Percentiles rank a stretch among this genome's conserved stretches.
phyloP scores from a whole-genome alignment of 1,284 basidiomycete species.

The Trametes sp. region DNA sequence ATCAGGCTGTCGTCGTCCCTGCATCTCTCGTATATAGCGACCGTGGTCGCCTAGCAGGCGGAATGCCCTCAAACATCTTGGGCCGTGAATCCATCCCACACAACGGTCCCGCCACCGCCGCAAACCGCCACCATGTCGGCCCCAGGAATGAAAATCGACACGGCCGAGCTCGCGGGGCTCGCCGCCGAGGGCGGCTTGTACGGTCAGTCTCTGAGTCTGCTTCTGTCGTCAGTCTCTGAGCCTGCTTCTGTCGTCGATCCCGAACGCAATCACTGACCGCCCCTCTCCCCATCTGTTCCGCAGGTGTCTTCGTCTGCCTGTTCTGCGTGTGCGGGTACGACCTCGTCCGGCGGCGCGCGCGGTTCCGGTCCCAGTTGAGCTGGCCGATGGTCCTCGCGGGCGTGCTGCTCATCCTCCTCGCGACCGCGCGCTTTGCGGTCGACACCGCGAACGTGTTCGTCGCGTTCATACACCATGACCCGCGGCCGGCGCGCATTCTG shows the following conservation, averaged over 20 bases:
- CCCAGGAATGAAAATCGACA: constrained; percentile 18
- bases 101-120: constrained; percentile 3
- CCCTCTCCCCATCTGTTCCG: background rate
- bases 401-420: constrained; percentile 23
- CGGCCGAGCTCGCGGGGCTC: constrained; percentile 28
- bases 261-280: background rate
- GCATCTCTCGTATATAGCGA: background rate
- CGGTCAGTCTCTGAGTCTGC: constrained; percentile 17
- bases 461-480: constrained; percentile 4
- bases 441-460: constrained; percentile 24
- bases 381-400: constrained; percentile 22
- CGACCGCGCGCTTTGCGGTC: constrained; percentile 24
- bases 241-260: background rate
- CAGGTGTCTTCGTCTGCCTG: constrained; percentile 27
- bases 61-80: background rate
- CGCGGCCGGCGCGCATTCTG: constrained; percentile 17
- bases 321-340: constrained; percentile 20
- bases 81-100: too few relatives aligned
- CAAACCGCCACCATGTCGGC: background rate
- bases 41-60: background rate
- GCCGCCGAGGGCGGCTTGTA: constrained; percentile 22
- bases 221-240: too few relatives aligned
- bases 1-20: background rate
- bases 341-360: constrained; percentile 9
- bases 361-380: constrained; percentile 7